Evolutionary conservation across 805 yeast species (phyloP).

Genomic region (Metschnikowia dekortorum): DNA sequence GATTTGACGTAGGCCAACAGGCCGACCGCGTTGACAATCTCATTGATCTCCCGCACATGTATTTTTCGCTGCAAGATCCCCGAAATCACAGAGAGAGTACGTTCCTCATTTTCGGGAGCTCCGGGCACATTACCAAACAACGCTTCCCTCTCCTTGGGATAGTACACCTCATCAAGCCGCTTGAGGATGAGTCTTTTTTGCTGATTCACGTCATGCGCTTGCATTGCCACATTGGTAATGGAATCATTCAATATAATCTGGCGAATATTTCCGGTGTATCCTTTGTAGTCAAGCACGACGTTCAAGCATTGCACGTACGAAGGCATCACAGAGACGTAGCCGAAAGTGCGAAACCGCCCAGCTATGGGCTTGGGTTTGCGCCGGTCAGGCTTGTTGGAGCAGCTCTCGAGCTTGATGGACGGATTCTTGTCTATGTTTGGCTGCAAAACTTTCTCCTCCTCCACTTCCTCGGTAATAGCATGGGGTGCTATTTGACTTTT

Average conservation of each 20-base stretch:
- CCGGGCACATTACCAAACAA: conserved; percentile 6
- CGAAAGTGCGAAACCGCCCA: conserved; percentile 6
- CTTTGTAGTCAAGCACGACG: conserved; percentile 19
- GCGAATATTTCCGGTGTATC: conserved; percentile 17
- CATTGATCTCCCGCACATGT: conserved; percentile 17
- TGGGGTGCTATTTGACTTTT: neutral
- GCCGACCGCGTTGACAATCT: conserved; percentile 17
- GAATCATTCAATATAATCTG: conserved; percentile 10
- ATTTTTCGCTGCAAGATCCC: conserved; percentile 17
- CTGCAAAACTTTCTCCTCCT: neutral
- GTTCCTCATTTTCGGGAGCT: neutral
- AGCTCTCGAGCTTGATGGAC: neutral
- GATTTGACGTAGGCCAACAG: conserved; percentile 22
- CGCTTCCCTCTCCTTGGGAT: conserved; percentile 3
- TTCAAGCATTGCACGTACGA: conserved; percentile 19
- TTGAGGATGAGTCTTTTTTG: conserved; percentile 2
- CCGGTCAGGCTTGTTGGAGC: conserved; percentile 3
- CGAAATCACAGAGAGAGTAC: conserved; percentile 7
- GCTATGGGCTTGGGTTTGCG: conserved; percentile 12
- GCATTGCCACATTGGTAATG: conserved; percentile 12
- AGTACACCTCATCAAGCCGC: conserved; percentile 6
- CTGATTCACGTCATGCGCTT: conserved; percentile 6
- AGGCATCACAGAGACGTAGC: conserved; percentile 8
- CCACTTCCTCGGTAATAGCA: neutral
- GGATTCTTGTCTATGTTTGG: neutral